These are phyloP conservation scores for Wickerhamiella siamensis DNA, from an alignment of 805 yeast genomes.

Conservation along the genomic window DNA sequence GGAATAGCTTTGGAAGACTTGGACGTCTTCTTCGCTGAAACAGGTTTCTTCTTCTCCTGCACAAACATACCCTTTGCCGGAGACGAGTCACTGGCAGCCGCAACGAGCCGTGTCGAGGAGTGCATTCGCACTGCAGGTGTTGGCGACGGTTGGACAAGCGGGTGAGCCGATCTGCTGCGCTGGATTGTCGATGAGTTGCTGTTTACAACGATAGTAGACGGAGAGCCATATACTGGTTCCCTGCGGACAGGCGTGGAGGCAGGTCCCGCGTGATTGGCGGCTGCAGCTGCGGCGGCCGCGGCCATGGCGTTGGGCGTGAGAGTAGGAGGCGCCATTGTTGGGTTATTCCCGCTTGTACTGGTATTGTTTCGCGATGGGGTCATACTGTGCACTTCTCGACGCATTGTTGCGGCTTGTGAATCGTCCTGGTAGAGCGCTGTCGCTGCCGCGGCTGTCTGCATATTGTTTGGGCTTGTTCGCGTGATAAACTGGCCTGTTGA, in stretches of 20 bases:
- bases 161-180: neutral
- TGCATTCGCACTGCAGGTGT: conserved; percentile 22
- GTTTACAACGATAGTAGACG: conserved; percentile 14
- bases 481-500: neutral
- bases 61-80: conserved; percentile 23
- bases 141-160: conserved; percentile 14
- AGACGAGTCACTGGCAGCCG: conserved; percentile 21
- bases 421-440: conserved; percentile 10
- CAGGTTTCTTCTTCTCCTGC: neutral
- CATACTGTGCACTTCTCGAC: neutral
- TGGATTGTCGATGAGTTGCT: conserved; percentile 1
- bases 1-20: conserved; percentile 15
- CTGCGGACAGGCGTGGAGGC: conserved; percentile 2
- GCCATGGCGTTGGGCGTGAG: conserved; percentile 10
- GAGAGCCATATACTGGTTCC: conserved; percentile 9
- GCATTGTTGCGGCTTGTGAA: neutral
- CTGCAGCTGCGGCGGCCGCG: conserved; percentile 16
- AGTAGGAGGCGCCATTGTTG: conserved; percentile 3
- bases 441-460: conserved; percentile 15
- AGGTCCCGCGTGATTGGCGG: neutral
- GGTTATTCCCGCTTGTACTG: neutral
- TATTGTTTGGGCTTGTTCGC: neutral
- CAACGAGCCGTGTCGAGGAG: conserved; percentile 19
- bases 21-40: conserved; percentile 1
- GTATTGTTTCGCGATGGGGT: neutral